Base-by-base conservation (phyloP, 768 basidiomycete genomes). In the Dacryopinax spathularia region DNA sequence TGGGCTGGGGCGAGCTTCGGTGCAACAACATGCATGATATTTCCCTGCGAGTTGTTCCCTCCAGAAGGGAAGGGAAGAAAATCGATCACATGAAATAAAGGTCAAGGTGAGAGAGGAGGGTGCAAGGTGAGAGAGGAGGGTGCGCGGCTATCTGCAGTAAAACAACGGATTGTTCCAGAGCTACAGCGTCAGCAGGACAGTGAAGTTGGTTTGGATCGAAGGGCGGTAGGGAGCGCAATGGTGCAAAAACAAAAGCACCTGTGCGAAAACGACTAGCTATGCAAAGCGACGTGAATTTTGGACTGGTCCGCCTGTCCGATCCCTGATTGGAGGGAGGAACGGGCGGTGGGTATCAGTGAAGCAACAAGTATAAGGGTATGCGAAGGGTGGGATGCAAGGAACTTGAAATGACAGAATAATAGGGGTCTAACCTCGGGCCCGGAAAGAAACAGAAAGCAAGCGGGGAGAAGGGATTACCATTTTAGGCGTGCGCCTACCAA, bases 401-500 rank as follows among this genome's bases (percentile, higher is more conserved):
- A 56, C 9, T 5, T 56, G 22, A 56, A 56, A 56, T 22, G n/a
- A n/a, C n/a, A n/a, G n/a, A n/a, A 27, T 31, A 37, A 37, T 37
- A 10, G 12, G 36, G n/a, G 36, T 13, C 31, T 27, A 56, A 56
- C 48, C 48, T 56, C 48, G 48, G 25, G 48, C 48, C 48, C 48
- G n/a, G n/a, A n/a, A n/a, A 56, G 48, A 56, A 29, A 56, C 25
- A 56, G 39, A 56, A 56, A 31, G 25, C 48, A 56, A 56, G 48
- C 48, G 48, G 48, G 29, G 48, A 56, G 18, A 56, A 18, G 48
- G 20, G 48, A 29, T 13, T 6, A 20, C 36, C 36, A 29, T 27
- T 22, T 56, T 3, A 31, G 29, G 31, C 25, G 31, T 20, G 37
- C 34, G 29, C 6, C 61, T 77, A 91, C 88, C 89, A 91, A 73